Conservation (phyloP, 257 asterid species). For the Eucommia ulmoides region DNA sequence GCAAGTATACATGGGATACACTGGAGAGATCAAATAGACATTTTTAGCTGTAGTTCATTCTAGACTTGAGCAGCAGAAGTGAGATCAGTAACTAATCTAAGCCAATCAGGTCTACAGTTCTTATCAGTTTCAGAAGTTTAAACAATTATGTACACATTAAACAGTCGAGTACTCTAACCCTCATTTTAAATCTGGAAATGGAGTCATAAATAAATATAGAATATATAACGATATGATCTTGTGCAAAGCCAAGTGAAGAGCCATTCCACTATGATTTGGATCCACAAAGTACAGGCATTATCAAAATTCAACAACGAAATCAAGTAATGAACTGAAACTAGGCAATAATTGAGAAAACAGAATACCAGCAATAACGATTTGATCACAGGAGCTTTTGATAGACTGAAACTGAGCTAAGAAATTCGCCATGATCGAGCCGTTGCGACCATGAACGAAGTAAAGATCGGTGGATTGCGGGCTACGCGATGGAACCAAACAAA, state of each 20-base stretch:
- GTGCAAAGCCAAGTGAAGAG: too few species aligned
- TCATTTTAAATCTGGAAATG: not conserved
- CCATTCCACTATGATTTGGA: not conserved
- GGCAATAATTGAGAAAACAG: not conserved
- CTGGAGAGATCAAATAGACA: too few species aligned
- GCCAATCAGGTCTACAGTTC: too few species aligned
- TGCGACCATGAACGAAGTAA: too few species aligned
- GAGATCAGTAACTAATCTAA: too few species aligned
- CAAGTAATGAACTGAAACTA: not conserved
- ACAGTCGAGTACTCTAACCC: not conserved
- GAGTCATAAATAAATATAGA: not conserved
- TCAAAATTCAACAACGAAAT: constrained; percentile 1
- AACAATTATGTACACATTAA: not conserved
- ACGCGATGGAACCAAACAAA: too few species aligned
- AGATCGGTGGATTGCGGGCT: too few species aligned
- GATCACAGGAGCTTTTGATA: constrained; percentile 72
- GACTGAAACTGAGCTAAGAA: constrained; percentile 94
- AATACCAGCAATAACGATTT: constrained; percentile 74
- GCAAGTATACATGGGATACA: too few species aligned
- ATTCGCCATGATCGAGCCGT: constrained; percentile 77
- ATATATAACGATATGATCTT: not conserved
- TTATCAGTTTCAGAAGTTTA: not conserved
- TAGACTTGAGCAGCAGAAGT: too few species aligned
- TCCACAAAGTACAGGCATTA: not conserved
- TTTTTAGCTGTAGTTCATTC: too few species aligned